Base-by-base conservation (phyloP, 257 asterid species). In the Dorcoceras hygrometricum region DNA sequence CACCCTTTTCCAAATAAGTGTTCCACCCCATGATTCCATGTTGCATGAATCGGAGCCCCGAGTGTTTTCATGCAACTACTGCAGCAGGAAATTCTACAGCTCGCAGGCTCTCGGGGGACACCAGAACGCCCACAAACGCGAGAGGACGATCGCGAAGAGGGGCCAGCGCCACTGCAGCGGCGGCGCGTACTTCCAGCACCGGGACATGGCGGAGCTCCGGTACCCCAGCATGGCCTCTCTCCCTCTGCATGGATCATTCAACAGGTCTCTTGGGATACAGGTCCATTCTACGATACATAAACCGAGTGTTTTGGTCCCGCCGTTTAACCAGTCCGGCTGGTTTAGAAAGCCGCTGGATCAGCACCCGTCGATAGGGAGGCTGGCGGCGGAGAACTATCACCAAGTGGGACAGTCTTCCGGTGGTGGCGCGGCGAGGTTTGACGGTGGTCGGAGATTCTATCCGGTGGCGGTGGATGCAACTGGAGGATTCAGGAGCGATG, bases 51-150 rank as follows among this genome's bases (percentile, higher is more conserved):
- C 73, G 1, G 83, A 80, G 71, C 79, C 78, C 1, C 82, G 89
- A 2, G 91, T 87, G 0, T 94, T 88, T 58, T 76, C 97, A 1
- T 94, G 99, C 88, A 94, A 88, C 73, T 94, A 86, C 71, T 94
- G 97, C 75, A 87, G 76, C 26, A 63, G 96, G 6, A 90, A 87
- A 46, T 94, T 94, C 76, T 87, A 84, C 75, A 90, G 97, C 73
- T 94, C 99, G 0, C 97, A 94, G 55, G 99, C 99, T 1, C 79
- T 94, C 0, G 99, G 97, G 0, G 99, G 99, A 62, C 99, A 94
- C 32, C 99, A 94, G 62, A 94, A 94, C 43, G 99, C 97, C 0
- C 99, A 94, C 66, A 94, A 94, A 61, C 81, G 90, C 0, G 99
- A 94, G 69, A 28, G 97, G 54, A 88, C 95, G 3, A 81, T 94